A percentile compares a stretch with the other conserved stretches of the same genome.
phyloP scores from a whole-genome alignment of 441 rosid genomes.

The Corymbia calophylla region DNA sequence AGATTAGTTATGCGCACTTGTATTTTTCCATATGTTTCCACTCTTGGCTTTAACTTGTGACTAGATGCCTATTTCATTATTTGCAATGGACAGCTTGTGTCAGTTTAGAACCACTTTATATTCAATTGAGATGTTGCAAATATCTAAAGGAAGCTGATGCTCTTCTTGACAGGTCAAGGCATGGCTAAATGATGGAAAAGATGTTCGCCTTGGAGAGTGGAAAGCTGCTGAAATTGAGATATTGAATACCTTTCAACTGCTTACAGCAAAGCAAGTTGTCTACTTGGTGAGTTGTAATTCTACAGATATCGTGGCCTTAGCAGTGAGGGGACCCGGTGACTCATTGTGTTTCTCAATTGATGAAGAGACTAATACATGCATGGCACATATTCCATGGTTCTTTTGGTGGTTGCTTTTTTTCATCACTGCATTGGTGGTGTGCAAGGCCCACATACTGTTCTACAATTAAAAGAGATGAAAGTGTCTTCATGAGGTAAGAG shows the following conservation, averaged over 20 bases:
- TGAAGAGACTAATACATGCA: background rate
- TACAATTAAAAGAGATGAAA: background rate
- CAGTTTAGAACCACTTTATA: background rate
- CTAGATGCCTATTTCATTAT: background rate
- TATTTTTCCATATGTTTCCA: background rate
- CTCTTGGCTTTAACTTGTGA: background rate
- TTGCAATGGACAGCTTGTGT: background rate
- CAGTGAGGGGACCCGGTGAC: background rate
- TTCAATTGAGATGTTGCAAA: background rate
- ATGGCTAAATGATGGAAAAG: slow-evolving; percentile 84
- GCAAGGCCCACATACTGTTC: background rate
- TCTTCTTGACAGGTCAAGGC: slow-evolving; percentile 58
- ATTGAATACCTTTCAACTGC: slow-evolving; percentile 89
- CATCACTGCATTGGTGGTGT: background rate
- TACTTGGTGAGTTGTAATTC: slow-evolving; percentile 55
- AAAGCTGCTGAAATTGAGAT: slow-evolving; percentile 96
- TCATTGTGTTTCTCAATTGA: background rate
- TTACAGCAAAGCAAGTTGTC: slow-evolving; percentile 96
- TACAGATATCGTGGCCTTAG: background rate
- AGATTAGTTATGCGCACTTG: background rate
- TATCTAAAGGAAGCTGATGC: background rate
- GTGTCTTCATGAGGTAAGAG: background rate
- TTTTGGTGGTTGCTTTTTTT: background rate
- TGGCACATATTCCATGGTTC: background rate
- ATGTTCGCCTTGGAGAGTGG: slow-evolving; percentile 96